A percentile compares a stretch with the other conserved stretches of the same genome.
Conservation (phyloP, 106 monocot genomes). For the Amphibolis antarctica region DNA sequence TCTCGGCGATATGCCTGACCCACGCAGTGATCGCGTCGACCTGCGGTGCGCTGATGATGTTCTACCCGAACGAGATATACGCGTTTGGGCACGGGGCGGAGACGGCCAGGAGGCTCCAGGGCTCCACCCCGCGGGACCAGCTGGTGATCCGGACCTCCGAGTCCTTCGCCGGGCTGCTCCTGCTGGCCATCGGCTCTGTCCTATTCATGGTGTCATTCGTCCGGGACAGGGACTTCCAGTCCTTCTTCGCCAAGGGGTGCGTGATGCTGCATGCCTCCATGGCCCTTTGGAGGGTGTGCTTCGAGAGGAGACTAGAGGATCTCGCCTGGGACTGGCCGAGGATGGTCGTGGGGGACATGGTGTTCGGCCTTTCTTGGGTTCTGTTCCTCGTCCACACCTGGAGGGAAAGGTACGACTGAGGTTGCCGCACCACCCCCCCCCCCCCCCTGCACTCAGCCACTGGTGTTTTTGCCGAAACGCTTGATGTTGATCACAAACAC, state of each 20-base stretch:
- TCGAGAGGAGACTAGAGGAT: constrained; percentile 66
- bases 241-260: constrained; percentile 87
- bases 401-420: constrained; percentile 83
- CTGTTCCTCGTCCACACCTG: constrained; percentile 67
- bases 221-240: constrained; percentile 66
- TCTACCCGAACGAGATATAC: constrained; percentile 62
- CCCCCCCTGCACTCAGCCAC: no score
- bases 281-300: constrained; percentile 67
- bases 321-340: constrained; percentile 75
- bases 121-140: constrained; percentile 89
- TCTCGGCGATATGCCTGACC: constrained; percentile 60
- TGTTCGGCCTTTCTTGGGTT: constrained; percentile 68
- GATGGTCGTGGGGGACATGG: constrained; percentile 64
- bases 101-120: constrained; percentile 55
- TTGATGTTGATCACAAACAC: no score
- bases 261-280: constrained; percentile 57
- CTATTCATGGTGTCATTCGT: constrained; percentile 97
- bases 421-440: no score
- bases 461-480: no score
- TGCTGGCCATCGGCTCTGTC: constrained; percentile 62
- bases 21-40: constrained; percentile 52
- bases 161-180: constrained; percentile 80
- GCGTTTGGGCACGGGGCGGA: constrained; percentile 59
- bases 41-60: constrained; percentile 82
- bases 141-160: constrained; percentile 73